Evolutionary conservation across 2,329 filamentous ascomycete species (phyloP).

Genomic region (Trichoderma sp.): DNA sequence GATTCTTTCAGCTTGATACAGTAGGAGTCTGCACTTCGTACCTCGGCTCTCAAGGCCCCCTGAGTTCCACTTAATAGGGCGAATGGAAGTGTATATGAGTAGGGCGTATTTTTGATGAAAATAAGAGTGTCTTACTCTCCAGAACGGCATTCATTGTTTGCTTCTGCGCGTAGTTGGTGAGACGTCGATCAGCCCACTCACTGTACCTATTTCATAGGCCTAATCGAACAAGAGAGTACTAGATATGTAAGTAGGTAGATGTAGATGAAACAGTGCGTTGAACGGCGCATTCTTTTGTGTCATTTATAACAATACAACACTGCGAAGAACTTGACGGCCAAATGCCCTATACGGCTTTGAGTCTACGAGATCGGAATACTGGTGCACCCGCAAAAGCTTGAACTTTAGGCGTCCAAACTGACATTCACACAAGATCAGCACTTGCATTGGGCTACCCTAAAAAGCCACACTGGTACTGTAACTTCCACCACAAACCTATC

Average conservation of each 20-base stretch:
- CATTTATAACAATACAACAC: background rate
- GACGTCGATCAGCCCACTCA: background rate
- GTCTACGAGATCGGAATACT: background rate
- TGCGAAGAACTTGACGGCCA: background rate
- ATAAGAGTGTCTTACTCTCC: background rate
- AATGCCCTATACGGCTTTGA: background rate
- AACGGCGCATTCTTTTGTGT: background rate
- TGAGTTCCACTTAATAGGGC: background rate
- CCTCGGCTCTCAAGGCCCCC: background rate
- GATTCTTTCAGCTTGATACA: background rate
- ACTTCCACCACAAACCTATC: background rate
- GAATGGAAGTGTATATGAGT: background rate
- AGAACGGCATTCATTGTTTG: background rate
- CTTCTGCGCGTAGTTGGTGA: background rate
- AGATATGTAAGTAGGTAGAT: too few relatives aligned
- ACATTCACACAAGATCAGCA: background rate
- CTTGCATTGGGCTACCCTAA: background rate
- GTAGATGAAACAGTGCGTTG: background rate
- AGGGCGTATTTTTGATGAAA: background rate
- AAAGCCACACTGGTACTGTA: background rate
- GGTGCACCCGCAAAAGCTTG: background rate
- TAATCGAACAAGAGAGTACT: background rate
- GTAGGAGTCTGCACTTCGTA: background rate
- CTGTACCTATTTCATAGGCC: background rate
- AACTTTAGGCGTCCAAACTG: background rate